A percentile compares a stretch with the other conserved stretches of the same genome.
phyloP scores from a whole-genome alignment of 345 rosid species.

The Citrus reticulata region DNA sequence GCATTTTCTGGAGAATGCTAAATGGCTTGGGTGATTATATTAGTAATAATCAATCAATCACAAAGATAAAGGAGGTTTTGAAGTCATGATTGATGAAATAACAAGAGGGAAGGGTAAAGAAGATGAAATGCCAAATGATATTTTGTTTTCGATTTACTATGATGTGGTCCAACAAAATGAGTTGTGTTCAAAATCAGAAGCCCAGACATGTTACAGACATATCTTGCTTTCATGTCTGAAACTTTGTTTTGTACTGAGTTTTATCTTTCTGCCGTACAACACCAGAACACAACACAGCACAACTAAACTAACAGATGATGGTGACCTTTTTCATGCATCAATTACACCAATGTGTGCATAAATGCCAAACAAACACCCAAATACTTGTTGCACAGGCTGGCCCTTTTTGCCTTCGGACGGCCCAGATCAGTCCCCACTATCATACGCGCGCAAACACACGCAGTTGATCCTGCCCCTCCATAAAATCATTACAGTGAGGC shows the following conservation, averaged over 20 bases:
- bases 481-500: not conserved
- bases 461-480: conserved; percentile 34
- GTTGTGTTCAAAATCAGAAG: not conserved
- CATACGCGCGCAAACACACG: not conserved
- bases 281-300: conserved; percentile 11
- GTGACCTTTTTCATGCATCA: conserved; percentile 39
- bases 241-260: conserved; percentile 15
- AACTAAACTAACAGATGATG: conserved; percentile 46
- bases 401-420: conserved; percentile 26
- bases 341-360: conserved; percentile 19
- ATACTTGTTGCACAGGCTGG: conserved; percentile 19
- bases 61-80: not conserved
- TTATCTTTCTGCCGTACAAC: conserved; percentile 22
- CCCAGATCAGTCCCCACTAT: conserved; percentile 25
- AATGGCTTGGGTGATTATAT: not conserved
- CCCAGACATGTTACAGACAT: conserved; percentile 12
- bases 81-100: not conserved
- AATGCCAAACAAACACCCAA: conserved; percentile 23
- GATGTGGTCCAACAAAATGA: conserved; percentile 4
- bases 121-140: not conserved
- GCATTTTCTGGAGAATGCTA: not conserved
- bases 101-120: not conserved
- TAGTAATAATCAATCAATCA: not conserved
- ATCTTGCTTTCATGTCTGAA: conserved; percentile 15
- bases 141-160: not conserved